A percentile compares a stretch with the other conserved stretches of the same genome.
These are phyloP conservation scores for Leptographium lundbergii DNA, from an alignment of 2,329 filamentous ascomycete species.

Conservation along the genomic window DNA sequence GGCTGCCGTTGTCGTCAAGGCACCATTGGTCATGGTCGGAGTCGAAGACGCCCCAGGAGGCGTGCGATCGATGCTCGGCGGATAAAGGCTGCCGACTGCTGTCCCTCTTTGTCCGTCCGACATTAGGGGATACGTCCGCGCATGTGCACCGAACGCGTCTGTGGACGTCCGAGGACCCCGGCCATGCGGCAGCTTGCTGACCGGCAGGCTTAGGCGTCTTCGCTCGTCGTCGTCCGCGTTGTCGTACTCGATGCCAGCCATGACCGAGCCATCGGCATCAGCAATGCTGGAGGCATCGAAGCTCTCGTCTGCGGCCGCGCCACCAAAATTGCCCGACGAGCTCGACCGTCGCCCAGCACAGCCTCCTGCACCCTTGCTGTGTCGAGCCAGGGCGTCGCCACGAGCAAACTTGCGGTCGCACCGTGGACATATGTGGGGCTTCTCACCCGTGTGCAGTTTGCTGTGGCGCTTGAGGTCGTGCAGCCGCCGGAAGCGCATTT, in stretches of 20 bases:
- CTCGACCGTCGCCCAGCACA: constrained; percentile 86
- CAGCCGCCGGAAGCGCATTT: constrained; percentile 80
- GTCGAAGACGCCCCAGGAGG: constrained; percentile 39
- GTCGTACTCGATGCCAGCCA: constrained; percentile 45
- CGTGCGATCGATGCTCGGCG: constrained; percentile 46
- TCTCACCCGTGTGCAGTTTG: constrained; percentile 92
- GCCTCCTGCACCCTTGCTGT: constrained; percentile 90
- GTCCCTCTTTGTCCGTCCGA: constrained; percentile 23
- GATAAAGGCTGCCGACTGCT: constrained; percentile 43
- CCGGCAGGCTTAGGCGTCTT: constrained; percentile 58
- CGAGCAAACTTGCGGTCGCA: constrained; percentile 91
- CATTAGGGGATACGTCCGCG: constrained; percentile 64
- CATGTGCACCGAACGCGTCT: constrained; percentile 45
- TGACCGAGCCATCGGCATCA: constrained; percentile 35
- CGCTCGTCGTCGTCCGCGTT: constrained; percentile 46
- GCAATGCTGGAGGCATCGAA: constrained; percentile 19
- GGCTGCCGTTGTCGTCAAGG: constrained; percentile 13
- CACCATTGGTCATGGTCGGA: constrained; percentile 33
- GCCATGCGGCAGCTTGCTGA: constrained; percentile 59
- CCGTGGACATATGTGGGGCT: constrained; percentile 87
- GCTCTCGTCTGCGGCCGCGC: constrained; percentile 9
- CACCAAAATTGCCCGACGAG: constrained; percentile 43
- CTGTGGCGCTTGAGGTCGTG: constrained; percentile 94
- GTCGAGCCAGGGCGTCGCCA: constrained; percentile 84
- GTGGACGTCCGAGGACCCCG: constrained; percentile 22